These are phyloP conservation scores for Trametes pubescens DNA, from an alignment of 1,284 basidiomycete genomes.

Conservation along the genomic window DNA sequence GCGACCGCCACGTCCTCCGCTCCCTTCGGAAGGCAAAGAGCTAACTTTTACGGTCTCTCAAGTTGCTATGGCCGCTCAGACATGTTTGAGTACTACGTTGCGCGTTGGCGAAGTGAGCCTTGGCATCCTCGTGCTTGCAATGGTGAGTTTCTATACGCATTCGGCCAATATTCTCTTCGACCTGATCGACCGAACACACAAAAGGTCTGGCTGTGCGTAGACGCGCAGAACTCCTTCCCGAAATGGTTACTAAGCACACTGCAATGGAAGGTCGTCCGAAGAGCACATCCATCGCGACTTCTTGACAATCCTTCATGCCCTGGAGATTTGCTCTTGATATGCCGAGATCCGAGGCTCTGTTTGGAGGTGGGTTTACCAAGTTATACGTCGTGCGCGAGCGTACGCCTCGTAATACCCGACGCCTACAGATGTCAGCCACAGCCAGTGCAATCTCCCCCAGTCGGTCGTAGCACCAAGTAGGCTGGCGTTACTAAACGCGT, in stretches of 20 bases:
- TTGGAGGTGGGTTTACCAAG: slow-evolving; percentile 2
- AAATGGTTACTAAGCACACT: slow-evolving; percentile 2
- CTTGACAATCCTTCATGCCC: slow-evolving; percentile 23
- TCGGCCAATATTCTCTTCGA: not conserved
- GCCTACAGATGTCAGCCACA: not conserved
- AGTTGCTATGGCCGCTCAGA: not conserved
- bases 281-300: not conserved
- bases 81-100: not conserved
- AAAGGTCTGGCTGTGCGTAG: not conserved
- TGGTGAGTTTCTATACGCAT: not conserved
- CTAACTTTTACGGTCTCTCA: not conserved
- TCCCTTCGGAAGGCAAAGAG: slow-evolving; percentile 8
- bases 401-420: slow-evolving; percentile 5
- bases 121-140: not conserved
- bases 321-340: slow-evolving; percentile 11
- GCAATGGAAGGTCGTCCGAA: slow-evolving; percentile 11
- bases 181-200: slow-evolving; percentile 14
- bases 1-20: slow-evolving; percentile 4
- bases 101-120: not conserved
- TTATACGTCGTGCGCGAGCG: not conserved
- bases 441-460: not conserved
- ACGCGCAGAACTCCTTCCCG: not conserved
- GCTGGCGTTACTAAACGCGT: not conserved
- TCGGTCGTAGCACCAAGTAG: not conserved
- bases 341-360: not conserved